Base-by-base conservation (phyloP, 768 basidiomycete genomes). In the Paxillus ammoniavirescens region DNA sequence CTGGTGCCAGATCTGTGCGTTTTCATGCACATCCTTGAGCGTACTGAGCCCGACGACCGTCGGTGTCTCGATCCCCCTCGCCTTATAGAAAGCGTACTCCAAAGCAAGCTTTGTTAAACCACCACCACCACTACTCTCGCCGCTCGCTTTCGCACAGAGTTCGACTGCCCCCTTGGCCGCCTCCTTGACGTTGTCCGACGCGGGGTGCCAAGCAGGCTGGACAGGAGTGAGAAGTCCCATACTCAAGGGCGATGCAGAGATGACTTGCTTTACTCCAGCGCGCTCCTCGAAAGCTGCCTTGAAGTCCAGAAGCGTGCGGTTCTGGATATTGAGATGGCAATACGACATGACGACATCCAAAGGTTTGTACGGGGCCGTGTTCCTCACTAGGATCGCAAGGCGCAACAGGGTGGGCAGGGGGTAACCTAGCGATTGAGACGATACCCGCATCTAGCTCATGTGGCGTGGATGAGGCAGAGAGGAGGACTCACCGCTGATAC, bases 401-500 rank as follows among this genome's bases (percentile, higher is more conserved):
- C 93, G 86, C 28, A 95, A 78, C n/a, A 95, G 77, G 0, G 87
- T 86, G 8, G 91, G 85, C 23, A 94, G 76, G 10, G 91, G 91
- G 59, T 84, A 92, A 0, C 89, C 93, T 92, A 64, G 26, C 37
- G 17, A 28, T 47, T 8, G 47, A 43, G 23, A 31, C 23, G 21
- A 9, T 10, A 43, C 13, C 10, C 30, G n/a, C 6, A 6, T n/a
- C 37, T 35, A 35, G 10, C 8, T 28, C 23, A 15, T 2, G 14
- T 30, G 14, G 18, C 12, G 18, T 21, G 38, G 42, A 45, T n/a
- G 17, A 18, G 17, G 31, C 15, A 64, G 4, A n/a, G n/a, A n/a
- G n/a, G 33, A 59, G 62, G 57, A 35, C 69, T 41, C 62, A 88
- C 92, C 91, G 57, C 87, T 84, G 59, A 95, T 88, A 9, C 93